Conservation (phyloP, 2,329 filamentous ascomycete genomes). For the Aureobasidium mangrovei region DNA sequence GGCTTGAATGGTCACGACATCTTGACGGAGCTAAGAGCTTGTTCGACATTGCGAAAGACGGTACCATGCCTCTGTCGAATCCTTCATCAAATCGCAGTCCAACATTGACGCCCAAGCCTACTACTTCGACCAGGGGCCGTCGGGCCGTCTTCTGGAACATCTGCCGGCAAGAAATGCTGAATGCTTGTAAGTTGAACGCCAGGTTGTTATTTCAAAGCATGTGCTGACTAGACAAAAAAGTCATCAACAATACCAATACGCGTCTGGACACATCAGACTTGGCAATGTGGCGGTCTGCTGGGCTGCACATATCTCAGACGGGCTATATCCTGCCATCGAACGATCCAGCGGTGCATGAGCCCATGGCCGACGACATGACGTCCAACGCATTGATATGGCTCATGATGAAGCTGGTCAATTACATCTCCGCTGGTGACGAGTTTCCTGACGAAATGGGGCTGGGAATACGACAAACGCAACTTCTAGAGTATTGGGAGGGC, state of each 20-base stretch:
- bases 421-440: conserved; percentile 49
- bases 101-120: neutral
- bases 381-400: conserved; percentile 59
- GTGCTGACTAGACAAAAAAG: conserved; percentile 20
- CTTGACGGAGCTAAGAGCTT: conserved; percentile 57
- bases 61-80: conserved; percentile 16
- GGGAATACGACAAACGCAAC: conserved; percentile 42
- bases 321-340: conserved; percentile 44
- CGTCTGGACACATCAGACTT: conserved; percentile 54
- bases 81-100: neutral
- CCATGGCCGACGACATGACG: conserved; percentile 55
- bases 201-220: neutral
- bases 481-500: conserved; percentile 45
- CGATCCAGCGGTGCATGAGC: conserved; percentile 36
- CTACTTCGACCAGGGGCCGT: conserved; percentile 40
- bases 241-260: conserved; percentile 53
- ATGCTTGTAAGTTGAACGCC: conserved; percentile 42
- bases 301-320: conserved; percentile 47
- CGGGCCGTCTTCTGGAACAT: conserved; percentile 60
- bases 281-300: conserved; percentile 56
- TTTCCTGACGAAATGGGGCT: conserved; percentile 32
- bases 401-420: conserved; percentile 57
- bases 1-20: conserved; percentile 55
- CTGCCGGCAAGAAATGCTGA: conserved; percentile 56
- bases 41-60: conserved; percentile 46